phyloP scores from a whole-genome alignment of 139 green algal species.

The Marvania coccoides region DNA sequence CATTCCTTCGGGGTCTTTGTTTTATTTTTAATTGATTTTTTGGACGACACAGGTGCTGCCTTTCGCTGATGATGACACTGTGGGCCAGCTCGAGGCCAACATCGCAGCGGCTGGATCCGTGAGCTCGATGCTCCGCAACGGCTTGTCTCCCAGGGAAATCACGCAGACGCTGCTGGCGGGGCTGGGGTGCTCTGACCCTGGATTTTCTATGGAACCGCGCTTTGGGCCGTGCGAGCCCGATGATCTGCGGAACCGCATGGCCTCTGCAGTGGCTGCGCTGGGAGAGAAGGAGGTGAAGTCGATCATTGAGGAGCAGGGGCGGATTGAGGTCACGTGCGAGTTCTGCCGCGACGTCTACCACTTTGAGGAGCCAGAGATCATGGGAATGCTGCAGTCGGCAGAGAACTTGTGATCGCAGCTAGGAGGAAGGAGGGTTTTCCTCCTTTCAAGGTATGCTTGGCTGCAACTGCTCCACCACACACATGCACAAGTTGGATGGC shows the following conservation, averaged over 20 bases:
- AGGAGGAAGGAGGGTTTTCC: too few species aligned
- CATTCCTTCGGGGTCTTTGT: neutral
- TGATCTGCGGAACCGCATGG: slow-evolving; percentile 62
- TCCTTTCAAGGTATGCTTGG: too few species aligned
- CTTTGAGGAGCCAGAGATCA: slow-evolving; percentile 50
- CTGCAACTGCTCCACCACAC: too few species aligned
- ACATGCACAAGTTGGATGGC: too few species aligned
- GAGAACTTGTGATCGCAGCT: too few species aligned
- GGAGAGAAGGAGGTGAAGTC: slow-evolving; percentile 35
- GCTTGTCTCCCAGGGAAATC: slow-evolving; percentile 49
- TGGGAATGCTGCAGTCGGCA: neutral
- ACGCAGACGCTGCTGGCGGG: slow-evolving; percentile 57
- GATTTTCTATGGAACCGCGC: slow-evolving; percentile 38
- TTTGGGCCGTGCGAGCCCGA: slow-evolving; percentile 72
- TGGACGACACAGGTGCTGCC: slow-evolving; percentile 75
- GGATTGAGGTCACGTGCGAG: slow-evolving; percentile 66
- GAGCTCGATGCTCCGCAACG: slow-evolving; percentile 56
- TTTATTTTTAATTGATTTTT: neutral
- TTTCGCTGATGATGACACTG: slow-evolving; percentile 80
- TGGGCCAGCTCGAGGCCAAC: slow-evolving; percentile 70
- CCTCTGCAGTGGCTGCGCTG: slow-evolving; percentile 27
- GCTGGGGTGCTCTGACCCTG: slow-evolving; percentile 36
- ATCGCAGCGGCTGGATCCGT: slow-evolving; percentile 47
- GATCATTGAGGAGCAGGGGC: slow-evolving; percentile 67
- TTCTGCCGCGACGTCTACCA: slow-evolving; percentile 61